These are phyloP conservation scores for Penicillium simplicissimum DNA, from an alignment of 495 filamentous ascomycete species.

Conservation along the genomic window DNA sequence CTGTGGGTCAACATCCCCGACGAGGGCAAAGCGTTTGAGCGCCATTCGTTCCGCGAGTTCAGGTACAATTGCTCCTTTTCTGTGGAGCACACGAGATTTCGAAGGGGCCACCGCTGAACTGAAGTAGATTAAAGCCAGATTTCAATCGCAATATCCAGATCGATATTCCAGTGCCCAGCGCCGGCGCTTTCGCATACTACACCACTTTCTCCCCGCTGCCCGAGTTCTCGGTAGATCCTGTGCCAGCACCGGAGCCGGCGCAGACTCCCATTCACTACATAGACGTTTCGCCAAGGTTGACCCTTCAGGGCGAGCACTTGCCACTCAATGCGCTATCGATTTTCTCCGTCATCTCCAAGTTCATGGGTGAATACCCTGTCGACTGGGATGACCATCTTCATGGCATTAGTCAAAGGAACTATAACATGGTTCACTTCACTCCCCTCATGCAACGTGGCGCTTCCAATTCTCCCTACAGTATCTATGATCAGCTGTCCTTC, in stretches of 20 bases:
- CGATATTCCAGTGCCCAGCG: conserved; percentile 75
- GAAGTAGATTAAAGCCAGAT: conserved; percentile 74
- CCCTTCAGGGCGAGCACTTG: conserved; percentile 65
- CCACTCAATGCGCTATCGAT: conserved; percentile 85
- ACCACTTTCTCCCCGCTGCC: conserved; percentile 89
- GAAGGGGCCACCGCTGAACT: conserved; percentile 24
- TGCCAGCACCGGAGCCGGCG: conserved; percentile 55
- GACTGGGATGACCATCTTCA: conserved; percentile 87
- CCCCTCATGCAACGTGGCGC: conserved; percentile 84
- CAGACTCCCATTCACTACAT: conserved; percentile 81
- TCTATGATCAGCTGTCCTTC: conserved; percentile 88
- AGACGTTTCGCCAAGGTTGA: conserved; percentile 84
- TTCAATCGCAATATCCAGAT: conserved; percentile 92
- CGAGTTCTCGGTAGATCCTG: conserved; percentile 61
- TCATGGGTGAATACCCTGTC: conserved; percentile 87
- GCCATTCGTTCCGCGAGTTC: conserved; percentile 78
- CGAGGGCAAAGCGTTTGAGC: conserved; percentile 68
- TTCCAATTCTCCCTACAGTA: conserved; percentile 96
- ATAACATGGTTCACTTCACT: conserved; percentile 99
- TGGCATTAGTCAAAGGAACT: conserved; percentile 84
- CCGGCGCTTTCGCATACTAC: conserved; percentile 97
- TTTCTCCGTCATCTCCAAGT: conserved; percentile 95
- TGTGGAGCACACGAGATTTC: neutral
- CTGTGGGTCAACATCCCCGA: conserved; percentile 95
- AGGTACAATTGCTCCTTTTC: conserved; percentile 55